phyloP scores from a whole-genome alignment of 306 rosid genomes.

The Carpinus fangiana region DNA sequence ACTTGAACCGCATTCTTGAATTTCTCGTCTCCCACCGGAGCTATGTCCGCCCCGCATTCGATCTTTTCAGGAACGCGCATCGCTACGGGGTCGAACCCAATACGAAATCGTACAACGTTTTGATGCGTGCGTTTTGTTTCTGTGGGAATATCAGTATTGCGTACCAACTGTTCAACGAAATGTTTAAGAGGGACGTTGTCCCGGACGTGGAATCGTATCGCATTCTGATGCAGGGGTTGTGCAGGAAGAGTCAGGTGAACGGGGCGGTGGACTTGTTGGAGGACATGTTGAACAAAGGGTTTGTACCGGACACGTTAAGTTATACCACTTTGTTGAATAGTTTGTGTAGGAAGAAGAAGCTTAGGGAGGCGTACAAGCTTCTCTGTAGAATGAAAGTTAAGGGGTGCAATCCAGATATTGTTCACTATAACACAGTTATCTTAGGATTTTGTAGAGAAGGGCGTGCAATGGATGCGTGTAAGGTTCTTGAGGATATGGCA shows the following conservation, averaged over 20 bases:
- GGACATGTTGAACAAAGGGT: conserved; percentile 94
- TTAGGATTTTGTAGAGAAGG: conserved; percentile 82
- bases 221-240: conserved; percentile 80
- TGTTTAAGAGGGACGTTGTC: conserved; percentile 63
- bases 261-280: conserved; percentile 71
- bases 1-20: conserved; percentile 67
- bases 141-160: conserved; percentile 77
- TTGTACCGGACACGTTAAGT: conserved; percentile 72
- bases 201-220: conserved; percentile 79
- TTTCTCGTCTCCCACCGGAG: conserved; percentile 57
- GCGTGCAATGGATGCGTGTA: conserved; percentile 70
- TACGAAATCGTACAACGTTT: conserved; percentile 65
- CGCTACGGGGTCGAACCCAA: conserved; percentile 51
- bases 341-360: conserved; percentile 86
- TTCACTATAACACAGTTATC: conserved; percentile 77
- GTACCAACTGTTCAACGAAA: conserved; percentile 73
- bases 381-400: conserved; percentile 95
- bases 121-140: conserved; percentile 64
- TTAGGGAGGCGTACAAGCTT: conserved; percentile 85
- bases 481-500: conserved; percentile 73
- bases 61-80: conserved; percentile 70
- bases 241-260: conserved; percentile 81
- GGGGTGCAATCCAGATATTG: conserved; percentile 88
- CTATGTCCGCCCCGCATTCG: conserved; percentile 54
- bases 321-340: conserved; percentile 87